Percentiles rank a stretch among this genome's conserved stretches.
Evolutionary conservation across 2,329 filamentous ascomycete genomes (phyloP).

Genomic region (Pseudogymnoascus sp.): DNA sequence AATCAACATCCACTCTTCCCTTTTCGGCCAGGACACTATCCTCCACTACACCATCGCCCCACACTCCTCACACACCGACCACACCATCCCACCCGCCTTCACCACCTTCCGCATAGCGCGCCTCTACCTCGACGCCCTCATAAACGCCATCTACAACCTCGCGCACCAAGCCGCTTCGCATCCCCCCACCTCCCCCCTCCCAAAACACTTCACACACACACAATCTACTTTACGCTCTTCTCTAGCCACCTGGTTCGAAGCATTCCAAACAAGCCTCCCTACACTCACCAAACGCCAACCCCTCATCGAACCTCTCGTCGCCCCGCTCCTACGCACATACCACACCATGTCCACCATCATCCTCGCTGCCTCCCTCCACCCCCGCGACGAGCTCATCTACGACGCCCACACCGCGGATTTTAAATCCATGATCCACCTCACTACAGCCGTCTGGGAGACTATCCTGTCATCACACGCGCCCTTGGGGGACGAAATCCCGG

Average conservation of each 20-base stretch:
- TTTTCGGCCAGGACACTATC: slow-evolving; percentile 21
- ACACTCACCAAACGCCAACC: not conserved
- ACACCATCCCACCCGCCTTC: not conserved
- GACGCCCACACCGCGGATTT: slow-evolving; percentile 31
- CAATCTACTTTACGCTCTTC: not conserved
- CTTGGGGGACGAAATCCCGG: slow-evolving; percentile 2
- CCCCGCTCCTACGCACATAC: slow-evolving; percentile 31
- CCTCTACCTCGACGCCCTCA: not conserved
- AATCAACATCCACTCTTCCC: slow-evolving; percentile 24
- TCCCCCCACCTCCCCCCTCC: not conserved
- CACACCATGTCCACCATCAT: slow-evolving; percentile 38
- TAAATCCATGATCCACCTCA: slow-evolving; percentile 25
- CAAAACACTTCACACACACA: not conserved
- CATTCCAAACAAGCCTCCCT: slow-evolving; percentile 10
- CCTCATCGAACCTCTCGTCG: slow-evolving; percentile 14
- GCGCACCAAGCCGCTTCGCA: not conserved
- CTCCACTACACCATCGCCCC: not conserved
- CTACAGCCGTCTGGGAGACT: not conserved
- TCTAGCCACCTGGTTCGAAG: slow-evolving; percentile 12
- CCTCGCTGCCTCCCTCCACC: slow-evolving; percentile 28
- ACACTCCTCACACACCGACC: not conserved
- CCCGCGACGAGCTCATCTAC: slow-evolving; percentile 29
- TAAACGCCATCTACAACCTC: not conserved
- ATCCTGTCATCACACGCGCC: not conserved
- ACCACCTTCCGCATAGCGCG: slow-evolving; percentile 4